Evolutionary conservation across 805 yeast genomes (phyloP).

Genomic region (Candida nonsorbophila): DNA sequence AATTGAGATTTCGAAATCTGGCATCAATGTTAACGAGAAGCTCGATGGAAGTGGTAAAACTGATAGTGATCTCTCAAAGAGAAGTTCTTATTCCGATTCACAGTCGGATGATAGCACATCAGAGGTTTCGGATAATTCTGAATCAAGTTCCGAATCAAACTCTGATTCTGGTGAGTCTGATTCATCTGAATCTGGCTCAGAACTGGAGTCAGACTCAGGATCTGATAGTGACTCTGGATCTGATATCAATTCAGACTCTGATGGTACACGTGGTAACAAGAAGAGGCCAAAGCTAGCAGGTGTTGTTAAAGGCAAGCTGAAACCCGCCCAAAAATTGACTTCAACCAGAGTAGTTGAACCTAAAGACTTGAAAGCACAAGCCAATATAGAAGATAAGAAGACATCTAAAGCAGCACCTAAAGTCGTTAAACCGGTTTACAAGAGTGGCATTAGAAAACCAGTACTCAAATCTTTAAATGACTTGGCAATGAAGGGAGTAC

Average conservation of each 20-base stretch:
- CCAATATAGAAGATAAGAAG: too few species aligned
- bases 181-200: constrained; percentile 1
- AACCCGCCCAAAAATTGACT: not conserved
- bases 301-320: not conserved
- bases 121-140: too few species aligned
- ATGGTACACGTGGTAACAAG: not conserved
- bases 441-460: constrained; percentile 17
- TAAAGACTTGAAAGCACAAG: too few species aligned
- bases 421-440: too few species aligned
- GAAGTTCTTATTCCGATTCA: too few species aligned
- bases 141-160: not conserved
- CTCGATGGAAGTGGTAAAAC: too few species aligned
- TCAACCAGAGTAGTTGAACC: constrained; percentile 2
- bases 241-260: constrained; percentile 9
- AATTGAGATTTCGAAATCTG: too few species aligned
- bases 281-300: constrained; percentile 1
- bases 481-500: constrained; percentile 59
- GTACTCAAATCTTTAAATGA: constrained; percentile 52
- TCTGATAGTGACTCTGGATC: constrained; percentile 8
- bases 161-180: constrained; percentile 1
- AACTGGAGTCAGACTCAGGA: constrained; percentile 6
- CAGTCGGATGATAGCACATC: too few species aligned
- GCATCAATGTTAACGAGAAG: too few species aligned
- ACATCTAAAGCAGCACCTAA: too few species aligned
- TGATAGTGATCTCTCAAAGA: too few species aligned